These are phyloP conservation scores for Sporobolus alterniflorus DNA, from an alignment of 202 grass and related monocot genomes.

Conservation along the genomic window DNA sequence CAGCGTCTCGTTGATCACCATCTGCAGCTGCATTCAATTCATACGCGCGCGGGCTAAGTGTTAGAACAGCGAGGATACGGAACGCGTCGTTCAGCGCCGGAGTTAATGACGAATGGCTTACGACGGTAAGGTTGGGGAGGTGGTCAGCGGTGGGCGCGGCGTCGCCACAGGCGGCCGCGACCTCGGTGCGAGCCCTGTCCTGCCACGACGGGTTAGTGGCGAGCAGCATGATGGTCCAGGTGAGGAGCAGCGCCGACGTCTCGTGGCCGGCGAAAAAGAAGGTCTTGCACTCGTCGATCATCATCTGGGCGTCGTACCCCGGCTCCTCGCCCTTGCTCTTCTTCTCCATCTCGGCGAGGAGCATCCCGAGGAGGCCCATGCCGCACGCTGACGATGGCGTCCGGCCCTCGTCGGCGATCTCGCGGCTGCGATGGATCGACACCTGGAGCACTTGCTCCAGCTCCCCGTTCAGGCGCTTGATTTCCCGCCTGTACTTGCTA, in stretches of 20 bases:
- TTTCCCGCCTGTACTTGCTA: constrained; percentile 76
- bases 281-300: constrained; percentile 77
- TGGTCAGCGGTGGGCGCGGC: constrained; percentile 53
- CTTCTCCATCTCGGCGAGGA: constrained; percentile 65
- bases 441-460: constrained; percentile 68
- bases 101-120: too few relatives aligned
- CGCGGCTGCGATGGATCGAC: constrained; percentile 66
- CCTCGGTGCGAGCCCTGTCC: constrained; percentile 77
- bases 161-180: constrained; percentile 55
- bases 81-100: too few relatives aligned
- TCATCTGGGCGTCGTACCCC: constrained; percentile 63
- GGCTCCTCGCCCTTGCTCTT: constrained; percentile 18
- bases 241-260: constrained; percentile 80
- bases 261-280: constrained; percentile 69
- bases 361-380: constrained; percentile 66
- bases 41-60: too few relatives aligned
- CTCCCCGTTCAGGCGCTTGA: constrained; percentile 67
- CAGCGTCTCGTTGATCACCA: constrained; percentile 96
- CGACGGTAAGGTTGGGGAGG: constrained; percentile 76
- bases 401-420: constrained; percentile 72
- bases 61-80: too few relatives aligned
- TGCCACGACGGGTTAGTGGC: constrained; percentile 80
- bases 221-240: constrained; percentile 88
- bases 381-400: constrained; percentile 49
- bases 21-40: constrained; percentile 86